phyloP scores from a whole-genome alignment of 768 basidiomycete genomes.

The Crucibulum laeve region DNA sequence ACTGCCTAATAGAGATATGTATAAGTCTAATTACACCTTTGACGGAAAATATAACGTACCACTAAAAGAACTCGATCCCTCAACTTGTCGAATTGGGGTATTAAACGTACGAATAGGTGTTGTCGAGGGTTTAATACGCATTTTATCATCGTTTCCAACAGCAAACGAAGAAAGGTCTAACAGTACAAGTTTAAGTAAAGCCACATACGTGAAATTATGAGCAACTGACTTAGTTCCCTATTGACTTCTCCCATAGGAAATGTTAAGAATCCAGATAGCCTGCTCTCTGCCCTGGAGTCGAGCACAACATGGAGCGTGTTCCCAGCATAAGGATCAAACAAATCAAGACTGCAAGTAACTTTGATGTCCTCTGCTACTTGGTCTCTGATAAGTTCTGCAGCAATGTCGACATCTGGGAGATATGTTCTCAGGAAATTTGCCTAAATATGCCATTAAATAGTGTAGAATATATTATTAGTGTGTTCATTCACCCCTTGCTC shows the following conservation, averaged over 20 bases:
- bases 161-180: conserved; percentile 47
- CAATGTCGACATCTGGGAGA: conserved; percentile 72
- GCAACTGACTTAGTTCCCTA: conserved; percentile 54
- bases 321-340: conserved; percentile 56
- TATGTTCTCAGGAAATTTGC: conserved; percentile 67
- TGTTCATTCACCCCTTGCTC: conserved; percentile 62
- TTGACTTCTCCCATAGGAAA: conserved; percentile 66
- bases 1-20: conserved; percentile 14
- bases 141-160: conserved; percentile 16
- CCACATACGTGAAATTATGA: not conserved
- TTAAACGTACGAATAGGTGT: conserved; percentile 43
- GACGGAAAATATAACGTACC: not conserved
- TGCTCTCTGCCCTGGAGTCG: conserved; percentile 14
- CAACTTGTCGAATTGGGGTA: conserved; percentile 69
- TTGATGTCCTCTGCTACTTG: conserved; percentile 45
- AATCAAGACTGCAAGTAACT: conserved; percentile 23
- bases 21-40: not conserved
- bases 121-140: conserved; percentile 35
- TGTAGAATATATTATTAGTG: not conserved
- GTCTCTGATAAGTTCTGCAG: conserved; percentile 59
- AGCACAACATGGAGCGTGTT: conserved; percentile 44
- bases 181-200: conserved; percentile 2
- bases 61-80: conserved; percentile 18
- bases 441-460: conserved; percentile 28
- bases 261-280: conserved; percentile 35